Evolutionary conservation across 768 basidiomycete species (phyloP).

Genomic region (Nidula microcarpa): DNA sequence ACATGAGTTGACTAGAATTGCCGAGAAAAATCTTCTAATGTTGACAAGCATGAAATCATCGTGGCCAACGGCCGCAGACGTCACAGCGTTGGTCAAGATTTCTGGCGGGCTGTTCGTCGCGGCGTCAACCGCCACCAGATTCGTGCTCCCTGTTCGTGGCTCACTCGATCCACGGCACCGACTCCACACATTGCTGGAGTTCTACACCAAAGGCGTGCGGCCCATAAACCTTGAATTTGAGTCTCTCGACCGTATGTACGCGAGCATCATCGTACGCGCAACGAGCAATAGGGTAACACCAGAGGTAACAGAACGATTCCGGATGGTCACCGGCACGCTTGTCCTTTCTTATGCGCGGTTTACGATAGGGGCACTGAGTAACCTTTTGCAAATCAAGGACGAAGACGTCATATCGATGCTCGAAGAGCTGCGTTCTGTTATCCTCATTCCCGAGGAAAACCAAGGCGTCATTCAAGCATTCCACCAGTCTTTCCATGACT

Average conservation of each 20-base stretch:
- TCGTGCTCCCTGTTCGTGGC: background rate
- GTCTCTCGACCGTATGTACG: background rate
- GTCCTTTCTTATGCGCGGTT: background rate
- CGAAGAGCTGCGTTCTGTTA: background rate
- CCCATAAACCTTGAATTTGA: background rate
- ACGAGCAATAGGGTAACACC: background rate
- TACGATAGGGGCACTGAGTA: background rate
- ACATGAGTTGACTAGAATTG: background rate
- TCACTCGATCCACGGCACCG: background rate
- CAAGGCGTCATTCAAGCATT: background rate
- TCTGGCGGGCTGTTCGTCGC: background rate
- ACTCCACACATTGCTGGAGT: background rate
- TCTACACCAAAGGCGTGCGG: no score
- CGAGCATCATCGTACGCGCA: background rate
- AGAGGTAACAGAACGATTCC: background rate
- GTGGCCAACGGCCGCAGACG: background rate
- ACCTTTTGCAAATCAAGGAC: background rate
- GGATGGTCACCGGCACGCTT: background rate
- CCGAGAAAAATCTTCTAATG: background rate
- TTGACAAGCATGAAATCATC: no score
- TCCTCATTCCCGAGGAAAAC: background rate
- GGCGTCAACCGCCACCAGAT: background rate
- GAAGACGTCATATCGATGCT: background rate
- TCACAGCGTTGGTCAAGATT: background rate
- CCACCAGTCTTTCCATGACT: background rate